Conservation (phyloP, 2,329 filamentous ascomycete species). For the Sodiomyces alkalinus region DNA sequence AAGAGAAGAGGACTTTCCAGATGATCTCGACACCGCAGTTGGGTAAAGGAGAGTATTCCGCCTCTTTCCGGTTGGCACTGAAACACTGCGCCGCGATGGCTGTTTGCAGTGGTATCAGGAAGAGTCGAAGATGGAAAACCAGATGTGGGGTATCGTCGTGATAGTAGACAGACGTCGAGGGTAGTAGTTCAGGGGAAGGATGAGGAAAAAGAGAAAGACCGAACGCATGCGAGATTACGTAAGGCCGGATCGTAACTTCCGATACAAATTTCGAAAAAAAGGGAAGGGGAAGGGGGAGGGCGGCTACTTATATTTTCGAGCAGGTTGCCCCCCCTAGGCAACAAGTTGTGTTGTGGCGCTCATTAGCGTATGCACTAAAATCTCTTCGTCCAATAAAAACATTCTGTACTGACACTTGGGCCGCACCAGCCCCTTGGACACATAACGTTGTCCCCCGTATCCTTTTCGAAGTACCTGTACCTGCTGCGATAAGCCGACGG, state of each 20-base stretch:
- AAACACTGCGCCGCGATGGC: too few species aligned
- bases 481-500: conserved; percentile 2
- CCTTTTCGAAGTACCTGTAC: conserved; percentile 1
- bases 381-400: conserved; percentile 21
- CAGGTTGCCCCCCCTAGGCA: conserved; percentile 18
- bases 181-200: conserved; percentile 11
- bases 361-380: conserved; percentile 20
- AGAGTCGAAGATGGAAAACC: background rate
- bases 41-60: too few species aligned
- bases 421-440: conserved; percentile 19
- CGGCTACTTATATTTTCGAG: conserved; percentile 42
- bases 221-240: conserved; percentile 32
- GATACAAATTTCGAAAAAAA: conserved; percentile 31
- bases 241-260: conserved; percentile 42
- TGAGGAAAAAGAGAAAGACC: conserved; percentile 24
- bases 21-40: too few species aligned
- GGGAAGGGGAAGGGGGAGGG: conserved; percentile 36
- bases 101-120: too few species aligned
- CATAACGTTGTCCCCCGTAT: conserved; percentile 13
- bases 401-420: conserved; percentile 16
- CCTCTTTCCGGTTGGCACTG: too few species aligned
- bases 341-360: conserved; percentile 27
- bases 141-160: background rate
- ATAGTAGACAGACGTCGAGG: conserved; percentile 4
- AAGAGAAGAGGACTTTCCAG: too few species aligned